Percentiles rank a stretch among this genome's conserved stretches.
Evolutionary conservation across 2,329 filamentous ascomycete species (phyloP).

Genomic region (Microsporum ferrugineum): DNA sequence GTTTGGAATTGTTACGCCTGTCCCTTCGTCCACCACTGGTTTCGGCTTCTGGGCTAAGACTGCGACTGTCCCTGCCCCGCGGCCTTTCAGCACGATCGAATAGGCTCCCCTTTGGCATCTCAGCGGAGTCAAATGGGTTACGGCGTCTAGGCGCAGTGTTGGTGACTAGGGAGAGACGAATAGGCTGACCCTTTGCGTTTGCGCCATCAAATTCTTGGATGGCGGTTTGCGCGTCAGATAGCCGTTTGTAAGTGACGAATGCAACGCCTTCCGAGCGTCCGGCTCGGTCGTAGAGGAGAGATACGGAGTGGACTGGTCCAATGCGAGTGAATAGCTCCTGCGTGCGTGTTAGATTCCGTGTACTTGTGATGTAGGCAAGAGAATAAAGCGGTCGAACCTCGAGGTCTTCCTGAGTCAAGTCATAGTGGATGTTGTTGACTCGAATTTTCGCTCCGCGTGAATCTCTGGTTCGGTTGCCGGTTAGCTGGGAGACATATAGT

Average conservation of each 20-base stretch:
- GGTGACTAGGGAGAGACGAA: slow-evolving; percentile 55
- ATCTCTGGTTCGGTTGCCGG: not conserved
- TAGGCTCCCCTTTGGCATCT: slow-evolving; percentile 47
- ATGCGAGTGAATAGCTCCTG: slow-evolving; percentile 73
- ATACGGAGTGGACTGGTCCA: slow-evolving; percentile 56
- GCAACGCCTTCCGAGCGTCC: slow-evolving; percentile 79
- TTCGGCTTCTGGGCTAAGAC: slow-evolving; percentile 32
- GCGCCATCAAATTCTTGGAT: slow-evolving; percentile 75
- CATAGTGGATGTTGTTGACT: slow-evolving; percentile 86
- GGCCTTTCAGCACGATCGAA: slow-evolving; percentile 51
- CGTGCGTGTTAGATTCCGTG: slow-evolving; percentile 5
- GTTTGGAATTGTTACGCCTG: slow-evolving; percentile 43
- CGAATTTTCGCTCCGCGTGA: slow-evolving; percentile 58
- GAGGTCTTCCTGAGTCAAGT: slow-evolving; percentile 73
- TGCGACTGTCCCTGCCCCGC: slow-evolving; percentile 29
- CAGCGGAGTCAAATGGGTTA: slow-evolving; percentile 41
- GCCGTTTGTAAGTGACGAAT: slow-evolving; percentile 65
- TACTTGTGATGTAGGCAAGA: slow-evolving; percentile 15
- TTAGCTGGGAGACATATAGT: not conserved
- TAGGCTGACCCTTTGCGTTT: slow-evolving; percentile 82
- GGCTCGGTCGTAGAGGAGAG: slow-evolving; percentile 72
- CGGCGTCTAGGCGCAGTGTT: slow-evolving; percentile 25
- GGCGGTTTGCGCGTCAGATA: slow-evolving; percentile 61
- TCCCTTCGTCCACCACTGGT: slow-evolving; percentile 29
- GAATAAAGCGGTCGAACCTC: slow-evolving; percentile 42